Evolutionary conservation across 208 protist species (phyloP), one percentile per base, ranked within the genome.

Genomic region (Leishmania amazonensis): DNA sequence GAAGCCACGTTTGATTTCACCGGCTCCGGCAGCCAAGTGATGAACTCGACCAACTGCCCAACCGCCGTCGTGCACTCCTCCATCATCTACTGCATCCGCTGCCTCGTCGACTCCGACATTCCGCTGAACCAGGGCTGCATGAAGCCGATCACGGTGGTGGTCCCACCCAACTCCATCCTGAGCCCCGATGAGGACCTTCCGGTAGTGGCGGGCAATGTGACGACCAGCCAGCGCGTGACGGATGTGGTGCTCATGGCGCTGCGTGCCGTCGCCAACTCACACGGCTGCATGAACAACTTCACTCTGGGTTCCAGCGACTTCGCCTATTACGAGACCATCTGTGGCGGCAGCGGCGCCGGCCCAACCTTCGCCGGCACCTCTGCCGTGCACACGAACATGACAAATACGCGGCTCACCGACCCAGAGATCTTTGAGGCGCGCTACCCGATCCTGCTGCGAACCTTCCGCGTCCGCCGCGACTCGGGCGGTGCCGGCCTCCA

Each of bases 291-390:
- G 94, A 99, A 99, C 84, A 99, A 99, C 81, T 91, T 99, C 53
- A 99, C 98, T 21, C 99, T 99, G 83, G 98, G 98, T 57, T 88
- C 98, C 77, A 89, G 90, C 31, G 84, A 88, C 78, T 94, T 92
- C 70, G 96, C 96, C 42, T 99, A 99, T 76, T 99, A 99, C 86
- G 98, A 99, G 85, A 99, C 98, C 2, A 99, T 99, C 80, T 96
- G 93, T 49, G 98, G 98, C 60, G 98, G 98, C 28, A 88, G 90
- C 49, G 98, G 98, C 64, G 98, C 98, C 38, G 98, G 98, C 13
- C 90, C 89, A 0, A 87, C 71, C 60, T 99, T 95, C 85, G 57
- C 97, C 65, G 98, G 98, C 35, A 54, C 87, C 13, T 90, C 84
- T 3, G 96, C 89, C 68, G 97, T 99, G 51, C 98, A 99, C 85